A percentile compares a stretch with the other conserved stretches of the same genome.
phyloP scores from a whole-genome alignment of 306 rosid genomes.

The Cyamopsis tetragonoloba region DNA sequence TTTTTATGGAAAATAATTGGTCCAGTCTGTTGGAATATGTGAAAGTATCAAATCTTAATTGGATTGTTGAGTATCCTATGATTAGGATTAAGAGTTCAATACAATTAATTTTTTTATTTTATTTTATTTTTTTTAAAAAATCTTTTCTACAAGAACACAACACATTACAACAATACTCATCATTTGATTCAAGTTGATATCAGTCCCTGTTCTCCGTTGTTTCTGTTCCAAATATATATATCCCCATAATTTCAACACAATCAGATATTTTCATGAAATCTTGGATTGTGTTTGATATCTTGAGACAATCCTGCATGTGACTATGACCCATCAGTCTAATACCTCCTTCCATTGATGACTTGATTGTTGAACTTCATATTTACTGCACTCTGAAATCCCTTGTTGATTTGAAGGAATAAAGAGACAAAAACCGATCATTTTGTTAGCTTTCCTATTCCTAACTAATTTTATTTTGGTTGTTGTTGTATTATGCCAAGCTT shows the following conservation, averaged over 20 bases:
- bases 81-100: too few relatives aligned
- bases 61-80: too few relatives aligned
- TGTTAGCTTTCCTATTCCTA: background rate
- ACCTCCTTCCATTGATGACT: background rate
- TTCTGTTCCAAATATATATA: too few relatives aligned
- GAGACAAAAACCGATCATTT: background rate
- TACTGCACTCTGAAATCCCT: background rate
- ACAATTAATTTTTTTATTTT: too few relatives aligned
- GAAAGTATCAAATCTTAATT: too few relatives aligned
- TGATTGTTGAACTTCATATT: background rate
- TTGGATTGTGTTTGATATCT: background rate
- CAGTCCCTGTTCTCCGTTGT: too few relatives aligned
- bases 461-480: slow-evolving; percentile 15
- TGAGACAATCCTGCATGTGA: background rate
- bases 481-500: background rate
- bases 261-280: background rate
- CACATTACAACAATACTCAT: too few relatives aligned
- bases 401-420: slow-evolving; percentile 2
- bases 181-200: too few relatives aligned
- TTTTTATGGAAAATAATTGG: background rate
- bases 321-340: background rate
- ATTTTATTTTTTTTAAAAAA: too few relatives aligned
- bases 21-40: too few relatives aligned
- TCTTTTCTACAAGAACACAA: too few relatives aligned
- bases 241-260: too few relatives aligned